Base-by-base conservation (phyloP, 495 filamentous ascomycete species). In the Penicillium tannophilum region DNA sequence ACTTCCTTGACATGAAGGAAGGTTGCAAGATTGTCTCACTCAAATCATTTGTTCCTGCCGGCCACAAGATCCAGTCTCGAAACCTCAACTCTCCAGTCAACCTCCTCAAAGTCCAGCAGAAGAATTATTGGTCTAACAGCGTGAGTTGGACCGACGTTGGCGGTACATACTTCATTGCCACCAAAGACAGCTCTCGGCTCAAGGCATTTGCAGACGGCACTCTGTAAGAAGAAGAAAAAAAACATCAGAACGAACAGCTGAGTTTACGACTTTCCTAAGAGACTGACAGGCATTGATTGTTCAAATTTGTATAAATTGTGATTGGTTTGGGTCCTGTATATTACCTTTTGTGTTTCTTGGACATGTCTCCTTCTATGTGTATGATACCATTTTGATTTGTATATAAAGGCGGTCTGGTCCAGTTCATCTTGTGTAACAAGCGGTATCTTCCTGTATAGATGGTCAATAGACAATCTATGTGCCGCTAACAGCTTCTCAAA, bases 1-100 rank as follows among this genome's bases (percentile, higher is more conserved):
- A 96, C 76, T 98, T 98, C 69, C 73, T 98, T 59, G 94, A 98
- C 69, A 82, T 97, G 63, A 97, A 97, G 73, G 86, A 92, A 50
- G 95, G 95, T 28, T 90, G 89, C 69, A 86, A 89, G 71, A 89
- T 98, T 56, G 87, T 98, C 31, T 91, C 87, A 10, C 75, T 96
- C 30, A 92, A 92, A 68, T 87, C 86, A 4, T 96, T 96, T 66
- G 90, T 91, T 20, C 84, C 87, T 7, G 78, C 81, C 8, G 87
- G 85, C 56, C 86, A 90, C 57, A 83, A 87, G 60, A 88, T 91
- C 43, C 83, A 84, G 26, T 76, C 76, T 4, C 82, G 89, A 39
- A 93, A 91, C 54, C 72, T 87, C 45, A 84, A 88, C 62, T 88
- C 88, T 41, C 88, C 92, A 31, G 86, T 86, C 59, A 93, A 92